These are phyloP conservation scores for Aspergillus cristatus DNA, from an alignment of 495 filamentous ascomycete genomes.

Conservation along the genomic window DNA sequence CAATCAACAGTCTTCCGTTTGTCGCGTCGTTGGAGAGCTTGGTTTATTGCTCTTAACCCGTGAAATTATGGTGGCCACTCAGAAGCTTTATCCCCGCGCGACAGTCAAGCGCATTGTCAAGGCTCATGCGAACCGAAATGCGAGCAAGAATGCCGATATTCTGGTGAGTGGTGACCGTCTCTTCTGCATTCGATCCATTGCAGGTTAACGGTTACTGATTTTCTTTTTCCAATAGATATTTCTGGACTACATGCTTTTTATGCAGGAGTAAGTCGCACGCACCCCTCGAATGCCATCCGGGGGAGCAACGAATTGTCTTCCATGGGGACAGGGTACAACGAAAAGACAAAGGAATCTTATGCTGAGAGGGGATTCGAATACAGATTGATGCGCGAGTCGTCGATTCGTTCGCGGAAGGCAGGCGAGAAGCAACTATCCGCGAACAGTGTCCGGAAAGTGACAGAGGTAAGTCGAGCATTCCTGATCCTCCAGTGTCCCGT, in stretches of 20 bases:
- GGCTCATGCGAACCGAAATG: slow-evolving; percentile 67
- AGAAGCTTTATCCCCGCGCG: slow-evolving; percentile 76
- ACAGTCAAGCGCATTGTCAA: slow-evolving; percentile 84
- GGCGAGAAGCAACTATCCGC: slow-evolving; percentile 67
- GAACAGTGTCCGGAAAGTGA: slow-evolving; percentile 65
- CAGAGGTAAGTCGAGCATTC: slow-evolving; percentile 54
- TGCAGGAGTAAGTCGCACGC: slow-evolving; percentile 59
- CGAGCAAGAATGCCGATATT: slow-evolving; percentile 83
- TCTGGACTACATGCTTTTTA: slow-evolving; percentile 81
- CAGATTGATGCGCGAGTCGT: slow-evolving; percentile 78
- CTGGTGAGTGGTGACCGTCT: slow-evolving; percentile 48
- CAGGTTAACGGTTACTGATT: background rate
- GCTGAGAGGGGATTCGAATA: background rate
- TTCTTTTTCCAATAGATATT: slow-evolving; percentile 52
- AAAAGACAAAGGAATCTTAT: too few species aligned
- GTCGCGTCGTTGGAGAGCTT: too few species aligned
- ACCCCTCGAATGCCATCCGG: too few species aligned
- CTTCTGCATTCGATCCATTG: background rate
- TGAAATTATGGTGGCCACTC: slow-evolving; percentile 28
- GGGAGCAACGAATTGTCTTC: too few species aligned
- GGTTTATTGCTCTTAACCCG: too few species aligned
- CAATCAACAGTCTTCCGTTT: too few species aligned
- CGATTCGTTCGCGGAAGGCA: slow-evolving; percentile 62
- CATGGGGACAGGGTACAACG: too few species aligned
- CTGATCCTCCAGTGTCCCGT: too few species aligned